Base-by-base conservation (phyloP, 495 filamentous ascomycete genomes). In the Tuber brumale region DNA sequence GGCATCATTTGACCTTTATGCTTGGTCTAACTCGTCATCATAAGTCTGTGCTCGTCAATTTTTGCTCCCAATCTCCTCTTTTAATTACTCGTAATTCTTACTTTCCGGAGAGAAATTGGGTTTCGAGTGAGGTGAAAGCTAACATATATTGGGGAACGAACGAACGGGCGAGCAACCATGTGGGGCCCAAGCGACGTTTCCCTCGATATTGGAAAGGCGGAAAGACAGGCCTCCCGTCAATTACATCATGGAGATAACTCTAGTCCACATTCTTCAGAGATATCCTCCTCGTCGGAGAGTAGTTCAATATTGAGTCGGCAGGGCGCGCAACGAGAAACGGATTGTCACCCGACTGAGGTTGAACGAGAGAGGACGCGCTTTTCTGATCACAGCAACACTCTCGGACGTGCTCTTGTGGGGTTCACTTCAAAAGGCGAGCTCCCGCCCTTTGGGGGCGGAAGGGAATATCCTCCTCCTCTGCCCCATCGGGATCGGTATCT, bases 401-500 rank as follows among this genome's bases (percentile, higher is more conserved):
- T 77, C 6, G 74, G 74, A 37, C 48, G 70, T 35, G 73, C 61
- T 18, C 44, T 75, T 61, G 66, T 71, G 39, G 57, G 75, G 18
- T 70, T 76, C 43, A 35, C 57, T 41, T 48, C 71, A 42, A 70
- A 71, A 35, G 61, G 69, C 41, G 43, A 69, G 2, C 78, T 89
- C 61, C 88, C 88, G 27, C 82, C 84, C 42, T 89, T 90, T 78
- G 93, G 93, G 18, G 91, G 87, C 74, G 93, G 93, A 2, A 95
- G 94, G 83, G 88, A 91, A 18, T 94, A 90, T 84, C 94, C 93
- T 16, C 92, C 92, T 6, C 86, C 84, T 0, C 83, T 96, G 61
- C 92, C 92, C 8, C 89, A 89, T 37, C 87, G 88, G 79, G 94
- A 95, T 79, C 90, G 91, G 75, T 97, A 95, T 85, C 92, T 96